Evolutionary conservation across 495 filamentous ascomycete genomes (phyloP), one percentile per base, ranked within the genome.

Genomic region (Pyrenula aspistea): DNA sequence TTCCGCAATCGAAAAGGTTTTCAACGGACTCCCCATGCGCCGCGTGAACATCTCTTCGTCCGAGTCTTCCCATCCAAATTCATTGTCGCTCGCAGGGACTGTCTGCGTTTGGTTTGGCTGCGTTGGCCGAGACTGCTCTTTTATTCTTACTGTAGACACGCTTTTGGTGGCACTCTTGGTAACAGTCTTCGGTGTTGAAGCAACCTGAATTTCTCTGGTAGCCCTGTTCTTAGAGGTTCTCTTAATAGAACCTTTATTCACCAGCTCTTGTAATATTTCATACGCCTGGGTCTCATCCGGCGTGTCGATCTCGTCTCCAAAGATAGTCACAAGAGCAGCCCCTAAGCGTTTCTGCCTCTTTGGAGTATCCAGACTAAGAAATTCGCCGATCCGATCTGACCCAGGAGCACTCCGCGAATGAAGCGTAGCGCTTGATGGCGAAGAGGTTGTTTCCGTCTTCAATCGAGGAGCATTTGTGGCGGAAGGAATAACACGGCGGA

Each of bases 11-110:
- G 51, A 58, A 36, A 59, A 22, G 36, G 54, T 31, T 53, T 51
- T 58, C 10, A 42, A 65, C 36, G 68, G 68, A 51, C 68, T 73
- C n/a, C 70, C 76, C 75, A 79, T 79, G 47, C 71, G 73, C 53
- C 70, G 64, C 12, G 75, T 73, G 49, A 80, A 73, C 25, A 61
- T 62, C 19, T 72, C 66, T 22, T 75, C 73, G 15, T 69, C 61
- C 2, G 67, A 56, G 10, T 71, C 65, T 2, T 62, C 24, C 21
- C 48, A 58, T 22, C 63, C 55, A 2, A 36, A 49, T 22, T 56
- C 52, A 25, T 55, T 36, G 36, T 25, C 50, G 25, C 49, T 22
- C 56, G 55, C 52, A 36, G 42, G 56, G 42, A 12, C 56, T 54
- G 22, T 15, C 15, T 42, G 31, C 31, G 31, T 4, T 42, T 42